Conservation (phyloP, 768 basidiomycete species). For the Tremella mesenterica region DNA sequence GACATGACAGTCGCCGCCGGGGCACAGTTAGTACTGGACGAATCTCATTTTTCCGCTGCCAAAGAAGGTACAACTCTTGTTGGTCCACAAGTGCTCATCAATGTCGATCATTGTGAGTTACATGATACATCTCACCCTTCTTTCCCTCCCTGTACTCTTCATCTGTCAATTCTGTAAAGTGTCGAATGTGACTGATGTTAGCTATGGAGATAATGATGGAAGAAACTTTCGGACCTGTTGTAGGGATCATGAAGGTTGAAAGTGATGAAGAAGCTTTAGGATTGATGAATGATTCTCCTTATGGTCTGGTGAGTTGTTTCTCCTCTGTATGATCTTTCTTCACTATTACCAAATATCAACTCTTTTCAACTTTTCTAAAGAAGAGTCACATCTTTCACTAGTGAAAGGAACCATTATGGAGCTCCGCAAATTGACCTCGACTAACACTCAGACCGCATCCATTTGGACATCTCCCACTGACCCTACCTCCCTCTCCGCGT, state of each 20-base stretch:
- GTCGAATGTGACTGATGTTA: conserved; percentile 41
- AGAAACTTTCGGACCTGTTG: conserved; percentile 78
- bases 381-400: too few species aligned
- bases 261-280: conserved; percentile 75
- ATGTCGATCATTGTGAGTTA: conserved; percentile 76
- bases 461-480: conserved; percentile 75
- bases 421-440: not conserved
- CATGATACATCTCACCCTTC: not conserved
- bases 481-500: conserved; percentile 58
- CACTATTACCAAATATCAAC: not conserved
- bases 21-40: conserved; percentile 65
- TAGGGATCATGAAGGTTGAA: conserved; percentile 82
- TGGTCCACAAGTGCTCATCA: conserved; percentile 77
- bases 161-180: too few species aligned
- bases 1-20: conserved; percentile 60
- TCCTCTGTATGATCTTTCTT: not conserved
- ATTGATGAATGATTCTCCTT: conserved; percentile 94
- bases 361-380: too few species aligned
- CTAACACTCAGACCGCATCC: conserved; percentile 76
- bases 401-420: not conserved
- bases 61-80: conserved; percentile 72
- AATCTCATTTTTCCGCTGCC: conserved; percentile 57
- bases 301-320: conserved; percentile 56
- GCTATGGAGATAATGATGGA: conserved; percentile 91
- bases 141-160: too few species aligned